Conservation (phyloP, 2,329 filamentous ascomycete genomes). For the Diaporthe velutina region DNA sequence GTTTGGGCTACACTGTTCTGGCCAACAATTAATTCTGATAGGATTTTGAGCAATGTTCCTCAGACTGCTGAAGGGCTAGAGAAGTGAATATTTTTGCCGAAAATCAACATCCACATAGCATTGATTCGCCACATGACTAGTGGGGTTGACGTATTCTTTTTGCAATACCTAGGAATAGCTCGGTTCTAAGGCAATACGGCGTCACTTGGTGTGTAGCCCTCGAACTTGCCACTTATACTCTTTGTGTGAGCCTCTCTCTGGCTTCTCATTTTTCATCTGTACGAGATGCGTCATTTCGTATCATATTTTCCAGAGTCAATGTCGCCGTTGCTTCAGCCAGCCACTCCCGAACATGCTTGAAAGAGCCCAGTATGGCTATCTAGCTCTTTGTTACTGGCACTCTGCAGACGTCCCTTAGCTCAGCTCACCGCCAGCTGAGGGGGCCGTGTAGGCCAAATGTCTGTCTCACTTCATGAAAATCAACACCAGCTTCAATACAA, state of each 20-base stretch:
- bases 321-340: background rate
- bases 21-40: background rate
- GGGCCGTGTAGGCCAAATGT: no score
- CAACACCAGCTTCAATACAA: background rate
- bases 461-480: no score
- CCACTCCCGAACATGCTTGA: background rate
- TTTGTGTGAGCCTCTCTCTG: background rate
- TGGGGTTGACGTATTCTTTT: background rate
- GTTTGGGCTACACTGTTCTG: background rate
- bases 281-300: background rate
- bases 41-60: background rate
- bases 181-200: background rate
- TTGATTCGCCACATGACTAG: background rate
- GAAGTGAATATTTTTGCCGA: background rate
- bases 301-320: no score
- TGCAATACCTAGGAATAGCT: background rate
- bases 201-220: background rate
- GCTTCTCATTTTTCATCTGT: background rate
- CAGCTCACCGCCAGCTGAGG: background rate
- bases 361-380: background rate
- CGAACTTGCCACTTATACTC: background rate
- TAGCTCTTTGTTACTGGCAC: background rate
- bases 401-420: background rate
- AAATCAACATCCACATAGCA: no score
- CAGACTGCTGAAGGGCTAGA: background rate